Conservation (phyloP, 2,329 filamentous ascomycete genomes). For the Boeremia lycopersici region DNA sequence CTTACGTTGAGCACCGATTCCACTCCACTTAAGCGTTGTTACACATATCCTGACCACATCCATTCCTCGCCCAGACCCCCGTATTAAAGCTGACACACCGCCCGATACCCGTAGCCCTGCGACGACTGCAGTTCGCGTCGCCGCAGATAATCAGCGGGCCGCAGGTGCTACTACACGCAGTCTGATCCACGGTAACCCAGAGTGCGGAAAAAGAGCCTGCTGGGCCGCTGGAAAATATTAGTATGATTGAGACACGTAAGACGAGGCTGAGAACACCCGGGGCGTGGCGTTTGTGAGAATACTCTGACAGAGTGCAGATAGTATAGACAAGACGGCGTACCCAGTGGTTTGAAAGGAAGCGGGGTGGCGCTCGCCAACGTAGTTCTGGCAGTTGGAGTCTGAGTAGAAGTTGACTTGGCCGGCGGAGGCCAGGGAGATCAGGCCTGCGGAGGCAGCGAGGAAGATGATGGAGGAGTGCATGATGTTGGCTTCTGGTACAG, state of each 20-base stretch:
- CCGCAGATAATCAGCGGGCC: constrained; percentile 25
- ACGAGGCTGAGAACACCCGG: no score
- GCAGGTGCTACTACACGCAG: constrained; percentile 20
- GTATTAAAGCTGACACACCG: constrained; percentile 21
- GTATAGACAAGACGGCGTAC: constrained; percentile 3
- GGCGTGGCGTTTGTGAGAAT: no score
- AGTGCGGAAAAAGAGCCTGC: constrained; percentile 26
- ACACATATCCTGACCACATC: constrained; percentile 20
- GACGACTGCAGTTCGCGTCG: constrained; percentile 17
- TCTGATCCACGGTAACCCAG: constrained; percentile 22
- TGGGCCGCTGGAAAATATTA: constrained; percentile 13
- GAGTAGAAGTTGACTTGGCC: constrained; percentile 30
- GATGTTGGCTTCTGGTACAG: no score
- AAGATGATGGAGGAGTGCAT: constrained; percentile 12
- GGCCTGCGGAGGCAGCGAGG: constrained; percentile 9
- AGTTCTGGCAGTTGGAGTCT: constrained; percentile 24
- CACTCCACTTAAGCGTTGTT: constrained; percentile 7
- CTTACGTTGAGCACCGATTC: neutral
- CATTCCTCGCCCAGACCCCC: constrained; percentile 25
- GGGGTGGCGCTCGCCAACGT: constrained; percentile 21
- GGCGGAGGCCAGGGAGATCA: constrained; percentile 13
- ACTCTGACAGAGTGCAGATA: no score
- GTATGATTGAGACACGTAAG: neutral
- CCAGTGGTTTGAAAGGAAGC: constrained; percentile 13
- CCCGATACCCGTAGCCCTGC: constrained; percentile 11